Evolutionary conservation across 257 asterid genomes (phyloP), one percentile per base, ranked within the genome.

Genomic region (Ballota nigra): DNA sequence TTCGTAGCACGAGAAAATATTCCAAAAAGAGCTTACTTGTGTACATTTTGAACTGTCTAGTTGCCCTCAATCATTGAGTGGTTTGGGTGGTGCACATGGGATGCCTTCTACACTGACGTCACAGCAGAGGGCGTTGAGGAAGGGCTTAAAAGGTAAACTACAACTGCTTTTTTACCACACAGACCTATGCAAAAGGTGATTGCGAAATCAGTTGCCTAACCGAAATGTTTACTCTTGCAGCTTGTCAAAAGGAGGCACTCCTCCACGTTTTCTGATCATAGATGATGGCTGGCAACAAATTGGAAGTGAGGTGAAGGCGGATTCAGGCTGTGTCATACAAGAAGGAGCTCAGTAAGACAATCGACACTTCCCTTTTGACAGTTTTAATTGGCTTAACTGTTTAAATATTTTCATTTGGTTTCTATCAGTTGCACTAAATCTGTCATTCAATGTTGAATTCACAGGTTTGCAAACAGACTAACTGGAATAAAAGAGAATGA

Each of bases 31-130:
- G 60, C 68, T 72, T 49, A 64, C 31, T 16, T 72, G 9, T 22
- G 8, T 13, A 40, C 22, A 52, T 40, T 73, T 56, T 70, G 53
- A 49, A 47, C 67, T 69, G 53, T 79, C 62, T 65, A 91, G 97
- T 58, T 92, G 68, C 97, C 97, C 47, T 81, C 88, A 12, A 77
- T 87, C 65, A 77, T 92, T 18, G 93, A 92, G 81, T 92, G 97
- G 96, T 88, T 92, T 66, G 97, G 97, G 62, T 92, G 97, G 97
- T 92, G 97, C 83, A 92, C 97, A 23, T 92, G 97, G 97, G 97
- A 92, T 81, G 97, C 97, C 68, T 92, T 92, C 79, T 92, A 92
- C 88, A 92, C 97, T 34, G 96, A 87, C 72, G 97, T 92, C 77
- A 92, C 97, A 8, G 96, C 96, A 10, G 97, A 92, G 80, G 96